A percentile compares a stretch with the other conserved stretches of the same genome.
Evolutionary conservation across 257 asterid species (phyloP).

Genomic region (Ophiorrhiza pumila): DNA sequence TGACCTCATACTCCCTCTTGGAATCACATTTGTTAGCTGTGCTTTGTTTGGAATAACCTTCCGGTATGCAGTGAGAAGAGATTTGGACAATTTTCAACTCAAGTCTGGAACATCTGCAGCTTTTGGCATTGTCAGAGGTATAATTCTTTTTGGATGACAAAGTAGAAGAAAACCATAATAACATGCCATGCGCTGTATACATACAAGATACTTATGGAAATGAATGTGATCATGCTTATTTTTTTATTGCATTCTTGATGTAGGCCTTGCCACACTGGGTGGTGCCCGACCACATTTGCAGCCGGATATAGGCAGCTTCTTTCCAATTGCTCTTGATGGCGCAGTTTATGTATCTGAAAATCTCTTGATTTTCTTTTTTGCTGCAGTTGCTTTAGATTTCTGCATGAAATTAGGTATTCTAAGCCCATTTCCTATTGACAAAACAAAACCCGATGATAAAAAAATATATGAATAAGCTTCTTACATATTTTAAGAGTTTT

Average conservation of each 20-base stretch:
- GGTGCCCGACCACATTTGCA: constrained; percentile 59
- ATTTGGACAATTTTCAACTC: constrained; percentile 72
- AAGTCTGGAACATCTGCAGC: constrained; percentile 87
- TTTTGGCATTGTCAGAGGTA: constrained; percentile 85
- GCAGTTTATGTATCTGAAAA: constrained; percentile 65
- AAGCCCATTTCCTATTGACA: constrained; percentile 70
- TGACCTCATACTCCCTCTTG: constrained; percentile 61
- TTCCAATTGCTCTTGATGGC: constrained; percentile 52
- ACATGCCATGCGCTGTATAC: neutral
- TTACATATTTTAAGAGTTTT: neutral
- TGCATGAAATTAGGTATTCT: constrained; percentile 69
- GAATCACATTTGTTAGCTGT: constrained; percentile 67
- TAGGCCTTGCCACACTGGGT: constrained; percentile 75
- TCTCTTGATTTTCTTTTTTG: constrained; percentile 72
- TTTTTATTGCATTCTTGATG: constrained; percentile 20
- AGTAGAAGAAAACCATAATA: neutral
- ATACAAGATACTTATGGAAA: neutral
- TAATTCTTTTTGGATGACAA: neutral
- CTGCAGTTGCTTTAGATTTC: constrained; percentile 78
- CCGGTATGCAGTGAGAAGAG: constrained; percentile 81
- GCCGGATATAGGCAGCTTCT: constrained; percentile 50
- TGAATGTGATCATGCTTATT: neutral
- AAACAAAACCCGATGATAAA: constrained; percentile 22
- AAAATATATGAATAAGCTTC: neutral
- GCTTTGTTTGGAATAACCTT: constrained; percentile 86